Evolutionary conservation across 1,284 basidiomycete species (phyloP), one percentile per base, ranked within the genome.

Genomic region (Leccinum pachyderme): DNA sequence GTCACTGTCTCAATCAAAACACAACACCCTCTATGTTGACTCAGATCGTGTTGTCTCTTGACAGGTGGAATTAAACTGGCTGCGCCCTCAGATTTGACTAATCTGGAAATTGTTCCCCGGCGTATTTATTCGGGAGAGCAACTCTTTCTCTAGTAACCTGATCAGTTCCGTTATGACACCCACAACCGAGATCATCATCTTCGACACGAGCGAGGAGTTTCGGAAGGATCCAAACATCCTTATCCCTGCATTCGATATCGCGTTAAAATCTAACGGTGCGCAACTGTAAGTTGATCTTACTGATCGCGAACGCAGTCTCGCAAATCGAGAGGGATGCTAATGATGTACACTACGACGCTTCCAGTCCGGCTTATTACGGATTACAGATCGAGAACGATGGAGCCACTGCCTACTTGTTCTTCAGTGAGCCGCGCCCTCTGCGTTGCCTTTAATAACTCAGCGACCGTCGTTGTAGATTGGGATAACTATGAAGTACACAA

Each of bases 321-420:
- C 18, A 11, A 12, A 22, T 41, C 39, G 39, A 41, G 37, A 18
- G 22, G 18, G 39, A 41, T 41, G 6, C 39, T 41, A 11, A 41
- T 22, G 37, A 39, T 39, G 37, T 41, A 41, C 6, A 41, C 22
- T 12, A 4, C 18, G 39, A 41, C 12, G 11, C 39, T 11, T 7
- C 15, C 22, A 70, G 68, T 28, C 68, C 67, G 28, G 48, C 7
- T 5, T 69, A 64, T 28, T 56, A 66, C 25, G 65, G 65, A 11
- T 43, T 37, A 8, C 67, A 63, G 43, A 49, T 66, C 49, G 59
- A 66, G 18, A 29, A 59, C 25, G 18, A 41, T 41, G 24, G 55
- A 46, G 27, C 27, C 25, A 64, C 52, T 5, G 57, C 52, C 12
- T 64, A 49, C 33, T 0, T 58, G 22, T 52, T 67, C 51, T 47